Conservation (phyloP, 2,329 filamentous ascomycete species). For the Rhexocercosporidium sp. region DNA sequence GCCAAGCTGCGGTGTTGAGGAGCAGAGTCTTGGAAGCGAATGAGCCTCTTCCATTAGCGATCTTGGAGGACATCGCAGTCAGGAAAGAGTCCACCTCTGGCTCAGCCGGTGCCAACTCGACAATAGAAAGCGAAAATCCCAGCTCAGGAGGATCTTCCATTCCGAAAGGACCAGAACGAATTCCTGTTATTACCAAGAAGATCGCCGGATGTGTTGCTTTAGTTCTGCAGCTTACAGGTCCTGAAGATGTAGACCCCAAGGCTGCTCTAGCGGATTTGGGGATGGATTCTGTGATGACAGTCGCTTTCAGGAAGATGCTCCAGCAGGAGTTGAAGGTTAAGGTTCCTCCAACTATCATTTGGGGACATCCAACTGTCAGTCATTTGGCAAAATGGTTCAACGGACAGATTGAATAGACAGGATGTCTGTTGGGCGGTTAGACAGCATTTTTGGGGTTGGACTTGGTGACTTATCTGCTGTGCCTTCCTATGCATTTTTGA, state of each 20-base stretch:
- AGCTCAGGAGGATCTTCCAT: not conserved
- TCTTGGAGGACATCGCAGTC: conserved; percentile 9
- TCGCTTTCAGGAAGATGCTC: conserved; percentile 48
- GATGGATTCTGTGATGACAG: conserved; percentile 36
- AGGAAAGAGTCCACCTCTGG: not conserved
- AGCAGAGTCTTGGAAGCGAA: not conserved
- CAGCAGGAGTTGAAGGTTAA: conserved; percentile 49
- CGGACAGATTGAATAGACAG: conserved; percentile 27
- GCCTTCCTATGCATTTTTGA: not conserved
- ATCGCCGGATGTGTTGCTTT: conserved; percentile 42
- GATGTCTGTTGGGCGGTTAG: not conserved
- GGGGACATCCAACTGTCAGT: conserved; percentile 48
- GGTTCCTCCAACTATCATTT: conserved; percentile 49
- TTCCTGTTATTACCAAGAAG: conserved; percentile 39
- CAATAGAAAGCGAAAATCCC: not conserved
- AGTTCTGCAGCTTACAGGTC: not conserved
- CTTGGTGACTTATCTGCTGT: not conserved
- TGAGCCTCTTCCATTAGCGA: not conserved
- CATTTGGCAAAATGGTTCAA: conserved; percentile 47
- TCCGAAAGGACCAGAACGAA: conserved; percentile 35
- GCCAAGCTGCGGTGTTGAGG: conserved; percentile 46
- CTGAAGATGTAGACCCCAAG: conserved; percentile 19
- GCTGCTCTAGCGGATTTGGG: conserved; percentile 42
- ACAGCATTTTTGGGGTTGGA: not conserved
- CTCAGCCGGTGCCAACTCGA: not conserved